These are phyloP conservation scores for Dentiscutata heterogama DNA, from an alignment of 371 early-diverging fungal genomes.

Conservation along the genomic window DNA sequence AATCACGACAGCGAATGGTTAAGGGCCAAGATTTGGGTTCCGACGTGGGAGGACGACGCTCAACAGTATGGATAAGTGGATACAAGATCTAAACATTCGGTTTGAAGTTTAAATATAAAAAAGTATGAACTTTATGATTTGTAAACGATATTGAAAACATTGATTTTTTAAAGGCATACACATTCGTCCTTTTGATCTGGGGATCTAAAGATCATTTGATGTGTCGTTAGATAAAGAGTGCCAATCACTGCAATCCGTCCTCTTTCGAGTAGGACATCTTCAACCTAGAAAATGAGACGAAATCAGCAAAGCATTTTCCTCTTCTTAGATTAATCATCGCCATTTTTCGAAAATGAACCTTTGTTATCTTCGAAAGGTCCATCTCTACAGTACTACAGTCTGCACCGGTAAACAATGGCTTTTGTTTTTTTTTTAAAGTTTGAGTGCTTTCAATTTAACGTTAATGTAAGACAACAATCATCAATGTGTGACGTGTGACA, in stretches of 20 bases:
- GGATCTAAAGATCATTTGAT: slow-evolving; percentile 81
- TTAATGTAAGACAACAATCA: too few relatives aligned
- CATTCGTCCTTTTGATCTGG: slow-evolving; percentile 67
- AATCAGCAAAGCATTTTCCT: background rate
- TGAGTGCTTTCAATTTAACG: too few relatives aligned
- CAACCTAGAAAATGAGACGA: slow-evolving; percentile 60
- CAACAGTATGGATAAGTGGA: slow-evolving; percentile 86
- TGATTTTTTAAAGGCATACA: slow-evolving; percentile 58
- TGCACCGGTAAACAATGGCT: too few relatives aligned
- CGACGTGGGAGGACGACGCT: slow-evolving; percentile 63
- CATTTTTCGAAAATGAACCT: slow-evolving; percentile 22
- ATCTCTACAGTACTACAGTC: background rate
- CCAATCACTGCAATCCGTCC: slow-evolving; percentile 65
- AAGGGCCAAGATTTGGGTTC: slow-evolving; percentile 63
- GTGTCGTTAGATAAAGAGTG: slow-evolving; percentile 81
- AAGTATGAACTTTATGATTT: background rate
- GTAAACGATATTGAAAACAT: background rate
- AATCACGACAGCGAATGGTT: slow-evolving; percentile 82
- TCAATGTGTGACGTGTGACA: too few relatives aligned
- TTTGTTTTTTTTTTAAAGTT: too few relatives aligned
- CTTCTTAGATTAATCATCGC: background rate
- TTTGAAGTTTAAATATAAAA: background rate
- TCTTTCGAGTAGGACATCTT: slow-evolving; percentile 71
- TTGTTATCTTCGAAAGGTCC: slow-evolving; percentile 22
- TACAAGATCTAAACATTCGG: slow-evolving; percentile 75